Percentiles rank a stretch among this genome's conserved stretches.
Evolutionary conservation across 1,284 basidiomycete species (phyloP).

Genomic region (Xerocomus minutiporus): DNA sequence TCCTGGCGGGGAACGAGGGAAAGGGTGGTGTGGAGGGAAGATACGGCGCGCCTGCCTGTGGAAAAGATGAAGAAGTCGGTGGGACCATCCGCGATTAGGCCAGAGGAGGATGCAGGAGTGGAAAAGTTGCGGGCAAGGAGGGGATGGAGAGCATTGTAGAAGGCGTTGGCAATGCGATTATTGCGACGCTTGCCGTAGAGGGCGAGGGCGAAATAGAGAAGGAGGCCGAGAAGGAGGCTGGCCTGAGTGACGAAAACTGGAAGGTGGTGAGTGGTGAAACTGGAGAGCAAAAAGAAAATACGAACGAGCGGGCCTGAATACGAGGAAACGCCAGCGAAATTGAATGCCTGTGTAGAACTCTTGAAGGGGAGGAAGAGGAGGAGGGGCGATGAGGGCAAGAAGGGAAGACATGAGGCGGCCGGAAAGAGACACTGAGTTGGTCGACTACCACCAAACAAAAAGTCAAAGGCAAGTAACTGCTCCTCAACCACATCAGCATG

Average conservation of each 20-base stretch:
- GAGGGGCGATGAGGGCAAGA: slow-evolving; percentile 38
- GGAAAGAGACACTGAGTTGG: neutral
- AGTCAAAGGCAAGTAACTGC: slow-evolving; percentile 11
- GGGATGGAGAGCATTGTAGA: slow-evolving; percentile 55
- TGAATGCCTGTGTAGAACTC: slow-evolving; percentile 60
- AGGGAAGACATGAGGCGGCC: slow-evolving; percentile 27
- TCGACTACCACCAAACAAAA: slow-evolving; percentile 13
- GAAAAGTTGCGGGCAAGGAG: slow-evolving; percentile 68
- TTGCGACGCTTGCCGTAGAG: slow-evolving; percentile 56
- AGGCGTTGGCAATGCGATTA: slow-evolving; percentile 49
- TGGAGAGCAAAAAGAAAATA: neutral
- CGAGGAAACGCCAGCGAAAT: slow-evolving; percentile 67
- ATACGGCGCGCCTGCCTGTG: slow-evolving; percentile 74
- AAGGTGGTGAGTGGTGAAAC: neutral
- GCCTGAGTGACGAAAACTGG: slow-evolving; percentile 66
- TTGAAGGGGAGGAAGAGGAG: slow-evolving; percentile 48
- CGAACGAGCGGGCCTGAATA: slow-evolving; percentile 74
- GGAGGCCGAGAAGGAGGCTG: slow-evolving; percentile 48
- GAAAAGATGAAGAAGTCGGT: slow-evolving; percentile 81
- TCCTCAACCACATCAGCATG: slow-evolving; percentile 18
- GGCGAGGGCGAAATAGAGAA: slow-evolving; percentile 52
- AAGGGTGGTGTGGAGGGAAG: slow-evolving; percentile 76
- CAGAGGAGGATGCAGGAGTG: slow-evolving; percentile 46
- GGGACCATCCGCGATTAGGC: slow-evolving; percentile 63
- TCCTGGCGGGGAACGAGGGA: slow-evolving; percentile 81